Base-by-base conservation (phyloP, 257 asterid species). In the Fraxinus anomala region DNA sequence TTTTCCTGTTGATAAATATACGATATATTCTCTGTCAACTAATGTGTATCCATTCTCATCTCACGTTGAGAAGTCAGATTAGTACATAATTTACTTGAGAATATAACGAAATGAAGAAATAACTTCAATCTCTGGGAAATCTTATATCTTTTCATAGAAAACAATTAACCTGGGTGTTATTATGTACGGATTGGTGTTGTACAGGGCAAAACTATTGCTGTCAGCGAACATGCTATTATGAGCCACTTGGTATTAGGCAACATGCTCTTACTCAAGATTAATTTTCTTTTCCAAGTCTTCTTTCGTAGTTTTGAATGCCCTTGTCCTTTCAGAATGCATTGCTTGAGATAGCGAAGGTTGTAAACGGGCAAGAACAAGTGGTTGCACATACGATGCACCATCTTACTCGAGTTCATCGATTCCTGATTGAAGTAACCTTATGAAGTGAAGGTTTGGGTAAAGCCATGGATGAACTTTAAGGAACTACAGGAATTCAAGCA, bases 391-490 rank as follows among this genome's bases (percentile, higher is more conserved):
- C 88, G 4, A 54, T 91, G 74, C 96, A 90, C 84, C 92, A 90
- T 80, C 92, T 94, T 14, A 90, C 97, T 1, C 17, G 99, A 92
- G 85, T 92, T 93, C 40, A 8, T 87, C 36, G 98, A 94, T 72
- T 89, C 89, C 12, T 96, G 96, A 44, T 90, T 76, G 70, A 91
- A 89, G 85, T 84, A 85, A 76, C 86, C 91, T 0, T 95, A 93
- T 21, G 90, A 86, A 85, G 97, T 97, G 4, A 93, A 95, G 84
- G 84, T 95, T 14, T 95, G 97, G 99, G 97, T 92, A 0, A 95
- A 93, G 74, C 96, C 98, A 10, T 92, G 98, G 99, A 44, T 91
- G 89, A 56, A 90, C 74, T 95, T 93, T 42, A 92, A 87, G 89
- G 91, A 95, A 76, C 85, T 95, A 28, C 94, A 95, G 78, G 96